Evolutionary conservation across 805 yeast species (phyloP), one percentile per base, ranked within the genome.

Genomic region (Saccharomycopsis sp.): DNA sequence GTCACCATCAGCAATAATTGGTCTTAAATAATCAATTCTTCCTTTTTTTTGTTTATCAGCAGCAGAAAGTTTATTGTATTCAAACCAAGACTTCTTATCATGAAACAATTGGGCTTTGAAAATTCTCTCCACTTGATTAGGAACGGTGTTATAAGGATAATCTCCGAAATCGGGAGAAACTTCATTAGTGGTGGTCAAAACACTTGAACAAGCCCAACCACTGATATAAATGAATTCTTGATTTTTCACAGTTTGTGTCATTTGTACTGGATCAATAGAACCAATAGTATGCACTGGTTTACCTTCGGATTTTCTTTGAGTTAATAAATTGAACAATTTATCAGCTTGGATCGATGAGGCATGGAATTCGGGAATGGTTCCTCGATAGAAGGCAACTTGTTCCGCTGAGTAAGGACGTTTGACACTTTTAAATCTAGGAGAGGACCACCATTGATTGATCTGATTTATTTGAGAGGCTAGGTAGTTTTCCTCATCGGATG

Each of bases 81-180:
- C 64, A 41, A 62, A 58, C 52, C 62, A 66, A 2, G 70, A 50
- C 51, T 71, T 72, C 35, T 63, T 63, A 51, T 75, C 82, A 49
- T 75, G 82, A 49, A 73, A 59, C 45, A 59, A 60, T 56, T 75
- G 80, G 1, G 79, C 76, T 48, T 70, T 66, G 55, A 74, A 74
- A 26, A 75, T 51, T 40, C 79, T 61, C 41, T 73, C 76, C 4
- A 74, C 80, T 51, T 74, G 77, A 49, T 72, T 72, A n/a, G 83
- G 83, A 2, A 76, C 79, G 0, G 83, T 76, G 49, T 76, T 76
- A 50, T 76, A 75, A 0, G 83, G 82, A 51, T 76, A 76, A 52
- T 76, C 83, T 17, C 81, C 83, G 53, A 74, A 72, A 51, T 76
- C 83, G 1, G 81, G 79, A 2, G 75, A 67, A 3, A 74, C 78